These are phyloP conservation scores for Syzygium oleosum DNA, from an alignment of 345 rosid species.

Conservation along the genomic window DNA sequence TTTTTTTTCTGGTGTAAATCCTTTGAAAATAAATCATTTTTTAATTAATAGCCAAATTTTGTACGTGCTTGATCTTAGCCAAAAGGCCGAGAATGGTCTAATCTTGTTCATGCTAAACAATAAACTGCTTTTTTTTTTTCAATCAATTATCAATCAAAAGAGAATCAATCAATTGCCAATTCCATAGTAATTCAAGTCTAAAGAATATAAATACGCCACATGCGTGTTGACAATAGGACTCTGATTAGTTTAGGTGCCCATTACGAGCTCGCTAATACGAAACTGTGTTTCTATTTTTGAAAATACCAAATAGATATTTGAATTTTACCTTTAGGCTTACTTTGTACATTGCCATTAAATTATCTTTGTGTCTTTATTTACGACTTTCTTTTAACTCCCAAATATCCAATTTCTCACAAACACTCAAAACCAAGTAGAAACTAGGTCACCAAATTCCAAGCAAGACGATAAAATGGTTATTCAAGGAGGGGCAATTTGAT, in stretches of 20 bases:
- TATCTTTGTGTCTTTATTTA: neutral
- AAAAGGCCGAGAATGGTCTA: neutral
- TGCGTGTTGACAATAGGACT: neutral
- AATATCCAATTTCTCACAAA: neutral
- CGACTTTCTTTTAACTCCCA: neutral
- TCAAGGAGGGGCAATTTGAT: neutral
- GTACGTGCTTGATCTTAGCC: neutral
- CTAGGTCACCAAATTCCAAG: neutral
- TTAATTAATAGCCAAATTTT: too few relatives aligned
- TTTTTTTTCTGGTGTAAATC: too few relatives aligned
- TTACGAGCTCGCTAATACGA: neutral
- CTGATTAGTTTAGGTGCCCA: neutral
- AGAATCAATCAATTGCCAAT: neutral
- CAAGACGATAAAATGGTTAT: neutral
- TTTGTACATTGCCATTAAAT: neutral
- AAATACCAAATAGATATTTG: neutral
- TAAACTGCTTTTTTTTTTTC: too few relatives aligned
- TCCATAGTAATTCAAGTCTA: neutral
- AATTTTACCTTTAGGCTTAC: neutral
- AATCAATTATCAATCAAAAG: neutral
- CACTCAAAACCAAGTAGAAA: too few relatives aligned
- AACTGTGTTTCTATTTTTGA: neutral
- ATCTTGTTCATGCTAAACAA: too few relatives aligned
- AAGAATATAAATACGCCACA: neutral
- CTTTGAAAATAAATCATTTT: too few relatives aligned